Evolutionary conservation across 192 early-diverging fungal species (phyloP).

Genomic region (Coemansia sp.): DNA sequence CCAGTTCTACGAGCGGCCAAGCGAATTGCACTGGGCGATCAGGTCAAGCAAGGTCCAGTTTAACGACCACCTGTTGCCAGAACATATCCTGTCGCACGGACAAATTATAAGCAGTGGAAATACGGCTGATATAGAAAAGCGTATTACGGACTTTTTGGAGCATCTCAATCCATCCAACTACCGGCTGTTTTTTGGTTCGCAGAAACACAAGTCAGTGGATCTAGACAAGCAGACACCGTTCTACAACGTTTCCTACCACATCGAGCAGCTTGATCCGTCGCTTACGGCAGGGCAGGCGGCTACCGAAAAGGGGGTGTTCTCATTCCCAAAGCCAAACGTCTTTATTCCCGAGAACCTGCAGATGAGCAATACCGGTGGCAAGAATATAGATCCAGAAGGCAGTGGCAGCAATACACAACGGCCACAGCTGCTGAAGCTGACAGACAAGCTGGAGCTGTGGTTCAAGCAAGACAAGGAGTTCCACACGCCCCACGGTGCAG

Average conservation of each 20-base stretch:
- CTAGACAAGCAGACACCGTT: conserved; percentile 60
- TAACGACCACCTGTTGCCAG: conserved; percentile 60
- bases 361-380: conserved; percentile 17
- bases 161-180: conserved; percentile 62
- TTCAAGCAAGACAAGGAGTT: conserved; percentile 90
- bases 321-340: conserved; percentile 12
- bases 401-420: too few relatives aligned
- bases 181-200: conserved; percentile 46
- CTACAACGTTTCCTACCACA: conserved; percentile 78
- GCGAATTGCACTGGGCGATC: conserved; percentile 59
- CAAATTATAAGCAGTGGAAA: conserved; percentile 55
- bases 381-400: background rate
- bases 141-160: conserved; percentile 59
- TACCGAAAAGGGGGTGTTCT: conserved; percentile 42
- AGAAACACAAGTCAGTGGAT: conserved; percentile 19
- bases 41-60: conserved; percentile 67
- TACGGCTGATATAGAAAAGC: conserved; percentile 56
- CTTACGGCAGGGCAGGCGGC: background rate
- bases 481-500: conserved; percentile 76
- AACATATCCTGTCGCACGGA: conserved; percentile 63
- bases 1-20: conserved; percentile 62
- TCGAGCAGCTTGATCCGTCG: conserved; percentile 28
- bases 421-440: conserved; percentile 15
- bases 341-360: conserved; percentile 75
- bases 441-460: conserved; percentile 66